Evolutionary conservation across 345 rosid genomes (phyloP).

Genomic region (Microthlaspi erraticum): DNA sequence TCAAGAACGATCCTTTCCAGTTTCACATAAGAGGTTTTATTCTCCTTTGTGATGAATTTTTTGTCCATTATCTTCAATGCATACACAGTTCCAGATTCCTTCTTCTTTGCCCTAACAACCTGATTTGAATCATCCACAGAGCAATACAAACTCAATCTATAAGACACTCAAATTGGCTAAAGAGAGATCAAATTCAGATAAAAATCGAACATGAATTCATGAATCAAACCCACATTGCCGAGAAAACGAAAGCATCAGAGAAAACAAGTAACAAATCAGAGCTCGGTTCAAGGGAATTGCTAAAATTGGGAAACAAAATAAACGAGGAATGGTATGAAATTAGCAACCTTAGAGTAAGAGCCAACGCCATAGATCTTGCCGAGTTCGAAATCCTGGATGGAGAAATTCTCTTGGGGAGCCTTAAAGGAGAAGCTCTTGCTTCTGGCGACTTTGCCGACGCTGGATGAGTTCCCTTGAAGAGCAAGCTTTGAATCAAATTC

Average conservation of each 20-base stretch:
- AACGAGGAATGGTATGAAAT: background rate
- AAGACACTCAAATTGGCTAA: slow-evolving; percentile 3
- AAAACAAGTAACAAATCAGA: too few species aligned
- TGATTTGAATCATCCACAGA: slow-evolving; percentile 54
- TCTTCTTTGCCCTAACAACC: slow-evolving; percentile 99
- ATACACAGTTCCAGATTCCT: slow-evolving; percentile 80
- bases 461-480: slow-evolving; percentile 60
- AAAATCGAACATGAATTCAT: too few species aligned
- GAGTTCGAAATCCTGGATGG: slow-evolving; percentile 84
- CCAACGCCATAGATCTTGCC: slow-evolving; percentile 99
- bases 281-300: too few species aligned
- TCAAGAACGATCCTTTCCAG: slow-evolving; percentile 94
- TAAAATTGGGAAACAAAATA: too few species aligned
- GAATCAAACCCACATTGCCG: slow-evolving; percentile 1
- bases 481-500: slow-evolving; percentile 94
- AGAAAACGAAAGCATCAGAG: background rate
- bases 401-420: slow-evolving; percentile 95
- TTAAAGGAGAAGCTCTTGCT: slow-evolving; percentile 90
- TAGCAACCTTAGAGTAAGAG: slow-evolving; percentile 88
- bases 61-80: slow-evolving; percentile 99
- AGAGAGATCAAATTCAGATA: background rate
- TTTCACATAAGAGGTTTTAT: slow-evolving; percentile 95
- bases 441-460: slow-evolving; percentile 27
- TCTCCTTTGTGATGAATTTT: slow-evolving; percentile 96
- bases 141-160: slow-evolving; percentile 22